Conservation (phyloP, 805 yeast species). For the Ogataea degrootiae region DNA sequence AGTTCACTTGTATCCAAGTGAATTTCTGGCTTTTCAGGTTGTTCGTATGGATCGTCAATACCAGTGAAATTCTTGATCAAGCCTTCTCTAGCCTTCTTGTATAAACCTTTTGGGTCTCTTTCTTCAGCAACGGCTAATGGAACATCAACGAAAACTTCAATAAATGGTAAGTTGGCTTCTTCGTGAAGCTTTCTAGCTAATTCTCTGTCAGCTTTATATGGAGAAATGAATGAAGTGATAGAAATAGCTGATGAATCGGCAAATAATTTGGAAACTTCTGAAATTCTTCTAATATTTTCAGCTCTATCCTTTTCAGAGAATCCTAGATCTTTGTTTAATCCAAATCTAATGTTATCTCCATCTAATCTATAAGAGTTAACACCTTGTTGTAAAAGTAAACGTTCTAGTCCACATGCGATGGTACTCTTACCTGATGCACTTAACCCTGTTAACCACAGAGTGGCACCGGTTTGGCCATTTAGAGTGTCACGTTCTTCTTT, state of each 20-base stretch:
- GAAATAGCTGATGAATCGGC: constrained; percentile 90
- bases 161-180: constrained; percentile 69
- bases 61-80: constrained; percentile 93
- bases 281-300: constrained; percentile 91
- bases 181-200: constrained; percentile 82
- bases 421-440: constrained; percentile 93
- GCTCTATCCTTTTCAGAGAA: constrained; percentile 88
- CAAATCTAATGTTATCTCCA: constrained; percentile 93
- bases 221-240: constrained; percentile 88
- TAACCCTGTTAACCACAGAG: constrained; percentile 93
- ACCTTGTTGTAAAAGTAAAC: constrained; percentile 63
- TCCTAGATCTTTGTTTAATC: constrained; percentile 91
- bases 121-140: constrained; percentile 93
- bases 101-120: constrained; percentile 96
- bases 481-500: constrained; percentile 71
- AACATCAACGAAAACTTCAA: constrained; percentile 89
- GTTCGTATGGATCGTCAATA: constrained; percentile 93
- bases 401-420: constrained; percentile 92
- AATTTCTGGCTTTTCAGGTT: constrained; percentile 80
- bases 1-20: constrained; percentile 69
- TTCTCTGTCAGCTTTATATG: constrained; percentile 80
- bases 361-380: constrained; percentile 82
- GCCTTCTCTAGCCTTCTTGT: constrained; percentile 96
- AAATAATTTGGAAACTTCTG: constrained; percentile 90
- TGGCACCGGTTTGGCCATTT: constrained; percentile 79